Base-by-base conservation (phyloP, 208 protist genomes). In the Naegleria lovaniensis region DNA sequence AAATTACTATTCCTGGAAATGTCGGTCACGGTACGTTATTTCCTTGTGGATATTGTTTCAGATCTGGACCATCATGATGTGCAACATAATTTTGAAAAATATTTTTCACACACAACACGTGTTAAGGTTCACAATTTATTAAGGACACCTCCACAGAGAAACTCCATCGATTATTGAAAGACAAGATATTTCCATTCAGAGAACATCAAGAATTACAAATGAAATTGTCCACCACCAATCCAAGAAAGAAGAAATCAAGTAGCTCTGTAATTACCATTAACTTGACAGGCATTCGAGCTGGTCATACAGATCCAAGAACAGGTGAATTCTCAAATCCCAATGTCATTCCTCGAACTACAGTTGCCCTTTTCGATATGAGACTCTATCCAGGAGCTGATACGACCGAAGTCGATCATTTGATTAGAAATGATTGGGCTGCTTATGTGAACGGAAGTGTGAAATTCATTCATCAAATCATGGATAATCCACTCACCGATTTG, bases 211-310 rank as follows among this genome's bases (percentile, higher is more conserved):
- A 93, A 6, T 1, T 29, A 40, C 11, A n/a, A 83, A 55, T 58
- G 87, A 91, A 25, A 29, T 48, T 48, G 88, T 55, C 0, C 11
- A 15, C 43, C 39, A 67, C 75, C 41, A 58, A 19, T 89, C 84
- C 22, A 90, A 92, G 15, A 15, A 58, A 58, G 15, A 58, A 58
- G 51, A 19, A 5, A 58, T 58, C 51, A 19, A 15, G 83, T 92
- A 95, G 95, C 3, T 94, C 96, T 83, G 95, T 96, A 43, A 92
- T 92, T 25, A 95, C 94, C 15, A 43, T 96, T 22, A 96, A 96
- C 90, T 76, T 96, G 6, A 96, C 94, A 33, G 92, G 92, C 52
- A 89, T 96, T 6, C 90, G 95, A 19, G 93, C 89, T 76, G 93
- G 91, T 85, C 59, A 92, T n/a, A 92, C 92, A 19, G 90, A 94